A percentile compares a stretch with the other conserved stretches of the same genome.
These are phyloP conservation scores for Pythium vanterpoolii DNA, from an alignment of 352 stramenopile genomes.

Conservation along the genomic window DNA sequence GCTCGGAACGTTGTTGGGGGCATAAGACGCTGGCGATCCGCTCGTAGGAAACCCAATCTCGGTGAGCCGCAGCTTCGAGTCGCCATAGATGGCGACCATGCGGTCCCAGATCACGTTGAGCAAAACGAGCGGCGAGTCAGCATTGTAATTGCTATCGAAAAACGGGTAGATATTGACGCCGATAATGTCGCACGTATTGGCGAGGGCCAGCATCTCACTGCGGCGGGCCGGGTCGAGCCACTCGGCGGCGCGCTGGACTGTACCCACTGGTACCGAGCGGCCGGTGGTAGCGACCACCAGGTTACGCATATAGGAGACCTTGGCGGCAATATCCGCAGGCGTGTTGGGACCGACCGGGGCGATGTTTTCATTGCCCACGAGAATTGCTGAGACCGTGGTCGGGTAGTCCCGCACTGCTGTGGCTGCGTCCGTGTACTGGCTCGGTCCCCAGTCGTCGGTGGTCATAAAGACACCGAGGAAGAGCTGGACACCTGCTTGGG, in stretches of 20 bases:
- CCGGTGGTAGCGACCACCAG: conserved; percentile 31
- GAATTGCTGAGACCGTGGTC: conserved; percentile 47
- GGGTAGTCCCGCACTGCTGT: conserved; percentile 46
- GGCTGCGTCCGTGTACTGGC: conserved; percentile 46
- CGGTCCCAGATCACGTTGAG: conserved; percentile 57
- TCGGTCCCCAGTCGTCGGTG: conserved; percentile 51
- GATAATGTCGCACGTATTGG: conserved; percentile 57
- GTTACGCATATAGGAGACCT: conserved; percentile 30
- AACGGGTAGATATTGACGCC: conserved; percentile 84
- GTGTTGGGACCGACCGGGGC: conserved; percentile 38
- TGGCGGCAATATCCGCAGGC: conserved; percentile 31
- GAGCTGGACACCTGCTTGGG: conserved; percentile 45
- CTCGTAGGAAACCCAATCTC: conserved; percentile 61
- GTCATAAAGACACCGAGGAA: conserved; percentile 82
- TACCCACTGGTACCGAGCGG: conserved; percentile 51
- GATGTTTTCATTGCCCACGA: conserved; percentile 82
- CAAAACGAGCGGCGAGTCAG: conserved; percentile 36
- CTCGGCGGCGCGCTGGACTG: conserved; percentile 64
- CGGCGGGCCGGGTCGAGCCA: conserved; percentile 37
- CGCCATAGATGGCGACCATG: conserved; percentile 44
- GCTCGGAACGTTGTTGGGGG: conserved; percentile 44
- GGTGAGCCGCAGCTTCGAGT: conserved; percentile 56
- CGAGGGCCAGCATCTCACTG: conserved; percentile 42
- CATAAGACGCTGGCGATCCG: conserved; percentile 30
- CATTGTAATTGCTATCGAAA: conserved; percentile 58